Base-by-base conservation (phyloP, 83 land plant species). In the Picea engelmannii region DNA sequence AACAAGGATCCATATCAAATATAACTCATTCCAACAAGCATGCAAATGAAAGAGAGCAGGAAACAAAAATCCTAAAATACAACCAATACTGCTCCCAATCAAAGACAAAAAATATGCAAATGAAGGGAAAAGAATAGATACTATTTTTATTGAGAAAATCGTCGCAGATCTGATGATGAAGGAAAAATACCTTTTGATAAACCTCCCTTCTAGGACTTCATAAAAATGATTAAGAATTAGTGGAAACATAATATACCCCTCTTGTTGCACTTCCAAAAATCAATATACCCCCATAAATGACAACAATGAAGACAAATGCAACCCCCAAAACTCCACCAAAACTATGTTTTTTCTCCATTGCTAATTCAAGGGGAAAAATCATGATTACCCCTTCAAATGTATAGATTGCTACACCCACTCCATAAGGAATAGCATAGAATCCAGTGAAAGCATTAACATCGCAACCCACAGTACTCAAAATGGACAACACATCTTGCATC, bases 361-460 rank as follows among this genome's bases (percentile, higher is more conserved):
- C 62, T 12, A 81, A 62, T 63, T 82, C 81, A 16, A 77, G 42
- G 38, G 81, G 84, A 25, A 77, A 11, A 17, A 82, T 38, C 61
- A 76, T 61, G 55, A 24, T 38, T 44, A 62, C 25, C 55, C 84
- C 81, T 62, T 68, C 84, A 62, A 58, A 82, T 23, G 81, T 66
- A 82, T 82, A 82, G 25, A 78, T 80, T 27, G 76, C 81, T n/a
- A 82, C 84, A 23, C 84, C 84, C 23, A 82, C 20, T 12, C 25
- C 83, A 78, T 79, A 82, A 11, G 82, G 68, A 15, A 82, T 60
- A 21, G 25, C 66, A 13, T 21, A 62, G 23, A 68, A 55, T 0
- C 59, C 59, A 55, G 59, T 55, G 80, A 94, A 88, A 8, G 90
- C 89, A 76, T 78, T 52, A 8, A 92, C 6, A 12, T 66, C 70